Base-by-base conservation (phyloP, 306 rosid genomes). In the Biancaea sappan region DNA sequence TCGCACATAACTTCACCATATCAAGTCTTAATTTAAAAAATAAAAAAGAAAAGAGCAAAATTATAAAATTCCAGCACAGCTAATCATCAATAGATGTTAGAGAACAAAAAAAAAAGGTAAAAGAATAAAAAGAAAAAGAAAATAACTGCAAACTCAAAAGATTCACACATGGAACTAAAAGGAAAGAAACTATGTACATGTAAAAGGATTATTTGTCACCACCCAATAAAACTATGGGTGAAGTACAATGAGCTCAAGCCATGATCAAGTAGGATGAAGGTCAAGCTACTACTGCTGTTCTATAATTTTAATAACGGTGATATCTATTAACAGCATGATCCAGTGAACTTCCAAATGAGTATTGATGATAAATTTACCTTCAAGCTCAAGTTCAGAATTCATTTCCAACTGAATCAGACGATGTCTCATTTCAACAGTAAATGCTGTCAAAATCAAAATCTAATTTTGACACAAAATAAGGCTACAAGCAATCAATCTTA, bases 401-500 rank as follows among this genome's bases (percentile, higher is more conserved):
- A 48, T 66, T 16, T 52, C 43, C 48, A 51, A 69, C 41, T 50
- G 35, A 28, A 72, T 28, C 53, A 28, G 67, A 19, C 19, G 48
- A 29, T 29, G 19, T 37, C 28, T 25, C 34, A 22, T 7, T 41
- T 64, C 35, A 40, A 64, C 34, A 38, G 26, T 21, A 21, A 38
- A 37, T 37, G 43, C 43, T 63, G 16, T 25, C 24, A 41, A 25
- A 43, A 25, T 1, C 8, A 37, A 65, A n/a, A 43, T 43, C 38
- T 24, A 65, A 25, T 24, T 14, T 41, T 41, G 38, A 65, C 1
- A 40, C 34, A 12, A 18, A 12, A 25, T 3, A 58, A 16, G 19
- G 28, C 34, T 14, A 43, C 4, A 14, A 25, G 9, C 24, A 43
- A 41, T 21, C 7, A 43, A 6, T 15, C 21, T 61, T 8, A 7